A percentile compares a stretch with the other conserved stretches of the same genome.
Evolutionary conservation across 2,329 filamentous ascomycete genomes (phyloP).

Genomic region (Graphium sp.): DNA sequence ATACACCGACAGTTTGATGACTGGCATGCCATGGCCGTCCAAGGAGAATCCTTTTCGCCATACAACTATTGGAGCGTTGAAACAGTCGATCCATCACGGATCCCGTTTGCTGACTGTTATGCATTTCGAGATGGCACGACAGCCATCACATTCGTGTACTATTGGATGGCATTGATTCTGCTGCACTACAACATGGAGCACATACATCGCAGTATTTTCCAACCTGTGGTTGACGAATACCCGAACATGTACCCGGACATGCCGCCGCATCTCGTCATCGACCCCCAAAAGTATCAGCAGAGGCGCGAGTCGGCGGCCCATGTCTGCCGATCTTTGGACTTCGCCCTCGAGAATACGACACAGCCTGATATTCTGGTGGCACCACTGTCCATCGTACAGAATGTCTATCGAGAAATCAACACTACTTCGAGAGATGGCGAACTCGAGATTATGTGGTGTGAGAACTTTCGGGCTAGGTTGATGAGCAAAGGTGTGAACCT

Average conservation of each 20-base stretch:
- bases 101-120: constrained; percentile 27
- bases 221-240: constrained; percentile 23
- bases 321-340: constrained; percentile 33
- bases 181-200: constrained; percentile 29
- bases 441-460: constrained; percentile 29
- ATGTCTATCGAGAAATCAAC: constrained; percentile 23
- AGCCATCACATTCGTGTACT: constrained; percentile 31
- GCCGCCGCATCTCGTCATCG: constrained; percentile 19
- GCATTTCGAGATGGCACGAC: constrained; percentile 25
- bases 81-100: no score
- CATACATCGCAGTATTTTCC: constrained; percentile 24
- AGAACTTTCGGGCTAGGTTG: constrained; percentile 22
- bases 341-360: constrained; percentile 20
- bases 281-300: constrained; percentile 24
- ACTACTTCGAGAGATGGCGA: constrained; percentile 20
- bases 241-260: constrained; percentile 20
- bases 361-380: constrained; percentile 28
- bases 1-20: constrained; percentile 28
- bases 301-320: constrained; percentile 25
- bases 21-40: constrained; percentile 24
- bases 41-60: no score
- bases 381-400: constrained; percentile 22
- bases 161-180: constrained; percentile 32
- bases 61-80: no score
- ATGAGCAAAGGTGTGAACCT: constrained; percentile 22